phyloP scores from a whole-genome alignment of 2,329 filamentous ascomycete species.

The Penicillium concentricum region DNA sequence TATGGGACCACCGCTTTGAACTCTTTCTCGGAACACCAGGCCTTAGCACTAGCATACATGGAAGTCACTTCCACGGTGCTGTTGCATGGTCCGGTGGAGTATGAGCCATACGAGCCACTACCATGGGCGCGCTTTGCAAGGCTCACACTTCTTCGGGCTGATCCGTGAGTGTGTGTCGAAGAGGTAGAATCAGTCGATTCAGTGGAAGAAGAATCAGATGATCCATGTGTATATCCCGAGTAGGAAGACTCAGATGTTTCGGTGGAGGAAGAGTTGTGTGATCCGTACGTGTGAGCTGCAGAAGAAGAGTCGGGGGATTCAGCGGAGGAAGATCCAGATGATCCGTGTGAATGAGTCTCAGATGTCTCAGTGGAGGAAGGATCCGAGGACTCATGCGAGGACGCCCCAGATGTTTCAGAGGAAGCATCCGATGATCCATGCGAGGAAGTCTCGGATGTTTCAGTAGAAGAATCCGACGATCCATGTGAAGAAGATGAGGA shows the following conservation, averaged over 20 bases:
- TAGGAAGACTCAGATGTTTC: not conserved
- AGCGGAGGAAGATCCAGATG: no score
- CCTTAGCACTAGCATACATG: constrained; percentile 8
- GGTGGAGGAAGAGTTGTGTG: not conserved
- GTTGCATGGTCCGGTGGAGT: not conserved
- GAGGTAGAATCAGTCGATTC: not conserved
- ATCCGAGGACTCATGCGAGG: not conserved
- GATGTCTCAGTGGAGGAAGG: no score
- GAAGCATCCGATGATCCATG: no score
- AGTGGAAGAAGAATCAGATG: not conserved
- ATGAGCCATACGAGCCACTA: not conserved
- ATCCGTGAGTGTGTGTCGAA: not conserved
- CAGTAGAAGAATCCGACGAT: no score
- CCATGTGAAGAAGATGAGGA: not conserved
- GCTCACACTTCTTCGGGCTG: not conserved
- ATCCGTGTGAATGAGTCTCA: no score
- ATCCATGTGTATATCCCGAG: not conserved
- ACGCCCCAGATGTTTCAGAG: not conserved
- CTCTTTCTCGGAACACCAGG: not conserved
- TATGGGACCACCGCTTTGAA: constrained; percentile 3
- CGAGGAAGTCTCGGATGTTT: no score
- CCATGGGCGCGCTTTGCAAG: not conserved
- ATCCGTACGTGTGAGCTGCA: no score
- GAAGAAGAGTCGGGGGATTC: no score
- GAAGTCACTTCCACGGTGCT: not conserved